phyloP scores from a whole-genome alignment of 2,329 filamentous ascomycete genomes.

The Lachnellula suecica region DNA sequence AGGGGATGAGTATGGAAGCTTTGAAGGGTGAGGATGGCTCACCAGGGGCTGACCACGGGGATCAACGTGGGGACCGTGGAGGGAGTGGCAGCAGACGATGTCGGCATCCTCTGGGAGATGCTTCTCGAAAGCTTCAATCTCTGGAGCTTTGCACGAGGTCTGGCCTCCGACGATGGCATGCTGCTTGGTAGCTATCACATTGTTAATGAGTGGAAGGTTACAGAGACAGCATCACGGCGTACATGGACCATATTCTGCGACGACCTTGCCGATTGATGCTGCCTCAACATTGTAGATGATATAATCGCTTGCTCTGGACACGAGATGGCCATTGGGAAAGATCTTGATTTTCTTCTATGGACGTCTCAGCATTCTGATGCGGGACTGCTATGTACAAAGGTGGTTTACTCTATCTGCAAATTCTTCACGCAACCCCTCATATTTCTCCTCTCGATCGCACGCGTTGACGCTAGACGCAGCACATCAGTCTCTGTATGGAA shows the following conservation, averaged over 20 bases:
- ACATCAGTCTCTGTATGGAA: slow-evolving; percentile 29
- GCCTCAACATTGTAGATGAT: slow-evolving; percentile 99
- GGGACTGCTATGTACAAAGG: slow-evolving; percentile 37
- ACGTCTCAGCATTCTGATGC: slow-evolving; percentile 36
- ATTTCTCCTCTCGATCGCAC: slow-evolving; percentile 90
- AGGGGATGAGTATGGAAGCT: neutral
- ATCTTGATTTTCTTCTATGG: slow-evolving; percentile 81
- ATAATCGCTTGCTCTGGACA: slow-evolving; percentile 95
- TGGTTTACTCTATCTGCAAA: slow-evolving; percentile 82
- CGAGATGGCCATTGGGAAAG: slow-evolving; percentile 89
- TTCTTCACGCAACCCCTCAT: slow-evolving; percentile 75
- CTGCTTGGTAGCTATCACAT: slow-evolving; percentile 76
- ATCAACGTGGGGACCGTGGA: slow-evolving; percentile 91
- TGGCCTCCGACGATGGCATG: slow-evolving; percentile 95
- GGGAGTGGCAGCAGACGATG: slow-evolving; percentile 93
- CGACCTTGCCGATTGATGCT: slow-evolving; percentile 82
- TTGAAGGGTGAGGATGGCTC: slow-evolving; percentile 5
- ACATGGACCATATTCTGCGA: slow-evolving; percentile 90
- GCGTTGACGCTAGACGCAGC: slow-evolving; percentile 73
- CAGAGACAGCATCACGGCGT: slow-evolving; percentile 41
- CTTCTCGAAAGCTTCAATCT: slow-evolving; percentile 89
- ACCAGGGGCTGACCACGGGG: slow-evolving; percentile 87
- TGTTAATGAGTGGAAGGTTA: slow-evolving; percentile 15
- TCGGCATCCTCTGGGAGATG: slow-evolving; percentile 86
- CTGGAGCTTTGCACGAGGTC: slow-evolving; percentile 96